These are phyloP conservation scores for Diutina ranongensis DNA, from an alignment of 1,139 yeast genomes.

Conservation along the genomic window DNA sequence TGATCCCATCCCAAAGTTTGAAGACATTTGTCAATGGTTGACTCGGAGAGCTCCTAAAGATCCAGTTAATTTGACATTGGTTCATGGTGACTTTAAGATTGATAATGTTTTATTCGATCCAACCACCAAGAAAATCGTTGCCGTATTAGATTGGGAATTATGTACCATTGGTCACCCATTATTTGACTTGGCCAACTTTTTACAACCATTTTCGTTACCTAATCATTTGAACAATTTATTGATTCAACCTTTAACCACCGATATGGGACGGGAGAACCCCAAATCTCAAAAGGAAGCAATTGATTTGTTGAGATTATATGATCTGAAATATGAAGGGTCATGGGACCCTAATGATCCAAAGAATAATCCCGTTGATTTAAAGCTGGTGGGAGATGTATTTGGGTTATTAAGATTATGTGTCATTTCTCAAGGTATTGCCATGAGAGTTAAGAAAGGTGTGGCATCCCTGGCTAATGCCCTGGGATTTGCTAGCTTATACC, in stretches of 20 bases:
- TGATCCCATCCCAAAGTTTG: conserved; percentile 40
- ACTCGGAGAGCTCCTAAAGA: conserved; percentile 34
- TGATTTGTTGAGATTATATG: conserved; percentile 19
- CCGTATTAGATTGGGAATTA: conserved; percentile 59
- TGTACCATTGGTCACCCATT: conserved; percentile 61
- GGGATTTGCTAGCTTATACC: conserved; percentile 3
- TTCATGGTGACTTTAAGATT: conserved; percentile 61
- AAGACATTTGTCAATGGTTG: conserved; percentile 32
- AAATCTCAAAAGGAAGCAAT: conserved; percentile 17
- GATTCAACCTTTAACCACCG: conserved; percentile 20
- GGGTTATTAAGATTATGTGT: conserved; percentile 50
- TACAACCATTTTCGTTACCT: conserved; percentile 48
- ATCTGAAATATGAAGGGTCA: conserved; percentile 17
- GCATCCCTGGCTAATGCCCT: conserved; percentile 25
- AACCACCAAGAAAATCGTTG: conserved; percentile 36
- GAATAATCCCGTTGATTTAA: conserved; percentile 31
- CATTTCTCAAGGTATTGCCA: conserved; percentile 58
- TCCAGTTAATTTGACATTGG: conserved; percentile 33
- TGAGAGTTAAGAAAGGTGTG: conserved; percentile 44
- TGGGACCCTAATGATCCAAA: conserved; percentile 25
- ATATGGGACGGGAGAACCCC: conserved; percentile 26
- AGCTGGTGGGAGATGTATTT: conserved; percentile 50
- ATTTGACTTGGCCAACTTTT: conserved; percentile 49
- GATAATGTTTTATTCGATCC: conserved; percentile 51
- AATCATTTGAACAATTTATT: conserved; percentile 19